Conservation (phyloP, 495 filamentous ascomycete genomes). For the Haplographium delicatum region DNA sequence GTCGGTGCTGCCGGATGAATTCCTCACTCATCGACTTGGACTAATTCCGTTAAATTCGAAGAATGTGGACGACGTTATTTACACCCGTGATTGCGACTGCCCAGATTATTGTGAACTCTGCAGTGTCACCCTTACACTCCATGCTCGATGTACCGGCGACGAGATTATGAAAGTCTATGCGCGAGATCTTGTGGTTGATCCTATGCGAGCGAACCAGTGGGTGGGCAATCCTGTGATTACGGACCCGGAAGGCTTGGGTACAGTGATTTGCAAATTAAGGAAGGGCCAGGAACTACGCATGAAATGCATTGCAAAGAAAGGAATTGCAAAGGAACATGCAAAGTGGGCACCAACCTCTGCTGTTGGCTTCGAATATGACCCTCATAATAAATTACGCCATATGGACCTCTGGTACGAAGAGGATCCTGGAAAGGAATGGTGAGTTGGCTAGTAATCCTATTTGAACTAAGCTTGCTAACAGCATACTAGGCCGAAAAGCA, state of each 20-base stretch:
- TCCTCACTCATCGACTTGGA: slow-evolving; percentile 88
- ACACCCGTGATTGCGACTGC: slow-evolving; percentile 95
- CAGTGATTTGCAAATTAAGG: slow-evolving; percentile 81
- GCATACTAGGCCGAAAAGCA: slow-evolving; percentile 66
- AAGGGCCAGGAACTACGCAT: slow-evolving; percentile 84
- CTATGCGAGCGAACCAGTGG: slow-evolving; percentile 58
- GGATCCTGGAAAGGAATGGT: slow-evolving; percentile 85
- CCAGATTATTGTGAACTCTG: slow-evolving; percentile 88
- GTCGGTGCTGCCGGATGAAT: slow-evolving; percentile 91
- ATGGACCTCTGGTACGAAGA: slow-evolving; percentile 91
- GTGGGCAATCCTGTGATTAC: slow-evolving; percentile 82
- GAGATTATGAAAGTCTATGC: slow-evolving; percentile 89
- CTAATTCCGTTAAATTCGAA: slow-evolving; percentile 83
- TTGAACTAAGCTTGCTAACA: slow-evolving; percentile 7
- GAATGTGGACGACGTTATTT: slow-evolving; percentile 74
- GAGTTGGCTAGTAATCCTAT: slow-evolving; percentile 32
- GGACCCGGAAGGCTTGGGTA: slow-evolving; percentile 75
- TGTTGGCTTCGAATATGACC: slow-evolving; percentile 96
- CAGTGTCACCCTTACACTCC: slow-evolving; percentile 73
- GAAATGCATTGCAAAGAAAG: slow-evolving; percentile 93
- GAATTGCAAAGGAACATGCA: slow-evolving; percentile 96
- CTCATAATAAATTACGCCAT: slow-evolving; percentile 87
- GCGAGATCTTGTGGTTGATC: slow-evolving; percentile 68
- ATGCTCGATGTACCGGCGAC: slow-evolving; percentile 74
- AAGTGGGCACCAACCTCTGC: slow-evolving; percentile 93